Conservation (phyloP, 345 rosid species). For the Firmiana major region DNA sequence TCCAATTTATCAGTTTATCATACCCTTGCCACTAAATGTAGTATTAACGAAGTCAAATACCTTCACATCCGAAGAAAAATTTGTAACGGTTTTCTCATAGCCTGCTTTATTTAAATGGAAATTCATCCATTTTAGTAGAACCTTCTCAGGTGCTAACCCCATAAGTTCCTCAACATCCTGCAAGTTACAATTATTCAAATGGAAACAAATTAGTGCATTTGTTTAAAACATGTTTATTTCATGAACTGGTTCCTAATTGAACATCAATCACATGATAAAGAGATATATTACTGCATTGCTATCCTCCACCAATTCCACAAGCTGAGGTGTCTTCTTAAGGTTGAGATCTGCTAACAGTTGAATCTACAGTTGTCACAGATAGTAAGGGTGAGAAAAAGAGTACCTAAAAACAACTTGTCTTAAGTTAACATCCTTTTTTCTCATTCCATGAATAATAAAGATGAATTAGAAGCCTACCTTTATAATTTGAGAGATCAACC, state of each 20-base stretch:
- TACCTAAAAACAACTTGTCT: not conserved
- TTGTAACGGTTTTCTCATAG: slow-evolving; percentile 70
- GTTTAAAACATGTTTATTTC: not conserved
- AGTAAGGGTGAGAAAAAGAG: not conserved
- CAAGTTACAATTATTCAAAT: slow-evolving; percentile 9
- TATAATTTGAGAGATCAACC: slow-evolving; percentile 88
- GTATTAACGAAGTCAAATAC: slow-evolving; percentile 31
- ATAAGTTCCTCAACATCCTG: slow-evolving; percentile 92
- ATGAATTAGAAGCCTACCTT: slow-evolving; percentile 44
- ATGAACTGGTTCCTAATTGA: not conserved
- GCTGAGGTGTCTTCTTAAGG: slow-evolving; percentile 94
- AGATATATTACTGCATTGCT: slow-evolving; percentile 42
- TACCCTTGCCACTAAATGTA: not conserved
- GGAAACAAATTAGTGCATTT: not conserved
- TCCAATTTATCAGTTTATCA: not conserved
- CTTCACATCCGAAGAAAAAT: slow-evolving; percentile 86
- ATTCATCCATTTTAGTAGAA: slow-evolving; percentile 86
- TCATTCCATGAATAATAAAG: not conserved
- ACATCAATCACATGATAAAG: slow-evolving; percentile 12
- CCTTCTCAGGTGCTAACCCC: slow-evolving; percentile 86
- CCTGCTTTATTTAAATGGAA: slow-evolving; percentile 89
- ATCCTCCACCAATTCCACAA: slow-evolving; percentile 88
- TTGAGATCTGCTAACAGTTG: slow-evolving; percentile 88
- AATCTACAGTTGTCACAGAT: slow-evolving; percentile 44
- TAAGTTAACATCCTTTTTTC: not conserved